These are phyloP conservation scores for Penicillium cosmopolitanum DNA, from an alignment of 495 filamentous ascomycete species.

Conservation along the genomic window DNA sequence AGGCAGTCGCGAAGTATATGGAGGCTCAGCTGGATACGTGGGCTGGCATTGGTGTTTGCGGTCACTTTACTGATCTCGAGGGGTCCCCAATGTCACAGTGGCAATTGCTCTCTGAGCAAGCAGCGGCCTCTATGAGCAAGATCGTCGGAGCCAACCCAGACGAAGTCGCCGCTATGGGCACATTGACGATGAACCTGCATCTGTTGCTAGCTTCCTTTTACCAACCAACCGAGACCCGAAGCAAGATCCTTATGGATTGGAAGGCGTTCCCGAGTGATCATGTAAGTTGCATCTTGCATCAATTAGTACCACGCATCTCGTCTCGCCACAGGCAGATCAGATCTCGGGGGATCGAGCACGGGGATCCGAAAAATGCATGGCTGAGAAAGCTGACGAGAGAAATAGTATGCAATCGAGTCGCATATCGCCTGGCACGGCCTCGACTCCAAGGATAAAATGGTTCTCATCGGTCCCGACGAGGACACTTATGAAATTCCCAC, in stretches of 20 bases:
- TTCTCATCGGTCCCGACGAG: slow-evolving; percentile 69
- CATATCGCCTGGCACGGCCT: slow-evolving; percentile 82
- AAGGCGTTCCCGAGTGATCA: slow-evolving; percentile 97
- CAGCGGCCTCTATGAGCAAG: slow-evolving; percentile 72
- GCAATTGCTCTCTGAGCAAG: slow-evolving; percentile 74
- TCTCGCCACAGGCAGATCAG: background rate
- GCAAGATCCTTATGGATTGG: slow-evolving; percentile 90
- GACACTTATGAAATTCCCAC: slow-evolving; percentile 61
- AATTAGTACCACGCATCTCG: no score
- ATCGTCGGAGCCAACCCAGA: slow-evolving; percentile 76
- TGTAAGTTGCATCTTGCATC: slow-evolving; percentile 42
- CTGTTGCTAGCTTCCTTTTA: slow-evolving; percentile 91
- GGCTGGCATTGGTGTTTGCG: slow-evolving; percentile 86
- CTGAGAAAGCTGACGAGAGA: background rate
- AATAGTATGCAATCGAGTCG: slow-evolving; percentile 87
- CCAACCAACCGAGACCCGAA: slow-evolving; percentile 68
- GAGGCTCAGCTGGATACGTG: slow-evolving; percentile 82
- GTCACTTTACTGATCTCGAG: slow-evolving; percentile 82
- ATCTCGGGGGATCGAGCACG: background rate
- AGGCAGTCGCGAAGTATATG: slow-evolving; percentile 69
- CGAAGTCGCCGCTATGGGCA: slow-evolving; percentile 93
- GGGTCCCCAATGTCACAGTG: slow-evolving; percentile 77
- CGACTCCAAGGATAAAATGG: slow-evolving; percentile 68
- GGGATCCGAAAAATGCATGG: slow-evolving; percentile 2
- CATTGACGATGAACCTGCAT: slow-evolving; percentile 90